Base-by-base conservation (phyloP, 139 green algal species). In the Chlorella ohadii region DNA sequence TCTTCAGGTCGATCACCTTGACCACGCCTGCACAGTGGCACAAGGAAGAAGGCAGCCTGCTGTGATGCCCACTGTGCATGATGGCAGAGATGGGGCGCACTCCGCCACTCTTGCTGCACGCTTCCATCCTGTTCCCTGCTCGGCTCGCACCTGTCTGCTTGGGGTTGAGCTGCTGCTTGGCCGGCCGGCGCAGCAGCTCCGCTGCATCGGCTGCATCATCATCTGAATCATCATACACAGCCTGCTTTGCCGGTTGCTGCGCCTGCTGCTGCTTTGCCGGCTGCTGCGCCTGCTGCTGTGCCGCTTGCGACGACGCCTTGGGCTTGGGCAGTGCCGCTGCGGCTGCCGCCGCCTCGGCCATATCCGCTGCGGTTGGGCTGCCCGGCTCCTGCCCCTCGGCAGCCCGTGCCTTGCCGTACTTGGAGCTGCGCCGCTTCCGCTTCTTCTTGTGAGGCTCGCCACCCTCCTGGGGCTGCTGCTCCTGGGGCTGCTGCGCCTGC, bases 1-100 rank as follows among this genome's bases (percentile, higher is more conserved):
- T 22, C 76, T 38, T 72, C 25, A 72, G 13, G 16, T 82, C 76
- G 31, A 82, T 82, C 59, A 82, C 76, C 38, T 82, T 82, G 38
- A 82, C 38, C 59, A 82, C 59, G 59, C 76, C 76, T 81, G 74
- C 74, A 1, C 20, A 27, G 22, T 20, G 19, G 20, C 38, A 16
- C 17, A 5, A 56, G 68, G 2, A 31, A 47, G 66, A 11, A 20
- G 12, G 19, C 2, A 0, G 16, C 34, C 15, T 1, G 1, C 2
- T 31, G n/a, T 15, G 17, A 41, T 44, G 33, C 31, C 19, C 33
- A 16, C 34, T 17, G n/a, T n/a, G n/a, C n/a, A n/a, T n/a, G n/a
- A n/a, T n/a, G n/a, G n/a, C n/a, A n/a, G n/a, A n/a, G n/a, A n/a
- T n/a, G n/a, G n/a, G 34, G 33, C 5, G 65, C 23, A 25, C 31